These are phyloP conservation scores for Acacia pycnantha DNA, from an alignment of 331 rosid species.

Conservation along the genomic window DNA sequence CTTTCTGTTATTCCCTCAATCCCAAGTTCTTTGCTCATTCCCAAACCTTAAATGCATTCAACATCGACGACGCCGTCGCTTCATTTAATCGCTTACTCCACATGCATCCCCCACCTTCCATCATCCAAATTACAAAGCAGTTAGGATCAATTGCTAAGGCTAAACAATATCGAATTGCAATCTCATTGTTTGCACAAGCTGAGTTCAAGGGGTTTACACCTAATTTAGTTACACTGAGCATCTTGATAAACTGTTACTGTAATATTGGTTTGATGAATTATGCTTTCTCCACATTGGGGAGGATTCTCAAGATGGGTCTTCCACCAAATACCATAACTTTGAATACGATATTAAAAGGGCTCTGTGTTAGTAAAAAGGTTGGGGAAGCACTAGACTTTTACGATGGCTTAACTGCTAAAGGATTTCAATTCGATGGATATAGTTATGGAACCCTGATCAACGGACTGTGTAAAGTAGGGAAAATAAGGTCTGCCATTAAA, in stretches of 20 bases:
- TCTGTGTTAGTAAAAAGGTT: neutral
- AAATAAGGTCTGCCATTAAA: neutral
- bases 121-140: neutral
- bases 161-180: neutral
- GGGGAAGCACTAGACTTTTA: neutral
- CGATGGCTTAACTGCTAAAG: neutral
- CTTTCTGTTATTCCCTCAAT: no score
- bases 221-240: neutral
- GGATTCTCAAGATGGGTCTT: neutral
- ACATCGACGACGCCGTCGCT: no score
- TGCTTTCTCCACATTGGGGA: neutral
- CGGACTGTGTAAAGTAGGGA: neutral
- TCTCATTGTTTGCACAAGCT: neutral
- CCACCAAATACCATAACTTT: neutral
- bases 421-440: neutral
- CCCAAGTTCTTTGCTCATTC: no score
- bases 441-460: neutral
- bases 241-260: neutral
- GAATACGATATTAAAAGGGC: neutral
- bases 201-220: neutral
- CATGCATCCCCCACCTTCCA: neutral
- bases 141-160: neutral
- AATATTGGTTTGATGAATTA: neutral
- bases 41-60: no score
- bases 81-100: neutral